Evolutionary conservation across 805 yeast species (phyloP).

Genomic region (Wickerhamiella dianesei): DNA sequence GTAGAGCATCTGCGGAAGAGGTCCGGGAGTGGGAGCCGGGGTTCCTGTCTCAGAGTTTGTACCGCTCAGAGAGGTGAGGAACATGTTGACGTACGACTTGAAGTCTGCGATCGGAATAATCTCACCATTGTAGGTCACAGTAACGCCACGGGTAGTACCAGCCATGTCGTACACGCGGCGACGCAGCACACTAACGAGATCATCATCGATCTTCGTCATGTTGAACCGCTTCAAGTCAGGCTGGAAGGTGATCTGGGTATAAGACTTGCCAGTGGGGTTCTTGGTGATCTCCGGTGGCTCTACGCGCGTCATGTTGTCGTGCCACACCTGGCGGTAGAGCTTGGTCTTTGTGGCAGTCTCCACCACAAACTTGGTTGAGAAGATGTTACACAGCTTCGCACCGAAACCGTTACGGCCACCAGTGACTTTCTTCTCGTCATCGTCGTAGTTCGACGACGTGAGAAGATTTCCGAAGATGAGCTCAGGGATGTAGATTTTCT

Average conservation of each 20-base stretch:
- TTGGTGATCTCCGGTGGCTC: constrained; percentile 60
- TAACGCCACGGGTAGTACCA: constrained; percentile 79
- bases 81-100: constrained; percentile 79
- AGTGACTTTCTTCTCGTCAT: constrained; percentile 84
- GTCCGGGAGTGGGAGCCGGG: constrained; percentile 19
- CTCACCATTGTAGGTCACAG: constrained; percentile 64
- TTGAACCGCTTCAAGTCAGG: constrained; percentile 79
- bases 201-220: constrained; percentile 75
- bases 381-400: constrained; percentile 92
- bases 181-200: constrained; percentile 67
- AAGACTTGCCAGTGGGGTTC: constrained; percentile 38
- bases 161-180: constrained; percentile 93
- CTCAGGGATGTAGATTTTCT: constrained; percentile 87
- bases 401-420: constrained; percentile 99
- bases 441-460: constrained; percentile 93
- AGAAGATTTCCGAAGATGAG: constrained; percentile 88
- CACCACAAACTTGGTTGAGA: constrained; percentile 71
- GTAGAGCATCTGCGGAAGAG: constrained; percentile 41
- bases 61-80: constrained; percentile 50
- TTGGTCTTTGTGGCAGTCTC: constrained; percentile 79
- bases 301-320: constrained; percentile 66
- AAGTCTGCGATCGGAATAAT: constrained; percentile 57
- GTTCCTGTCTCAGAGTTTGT: constrained; percentile 14
- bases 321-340: constrained; percentile 73
- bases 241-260: constrained; percentile 71